Percentiles rank a stretch among this genome's conserved stretches.
phyloP scores from a whole-genome alignment of 305 asterid species.

The Fraxinus nigra region DNA sequence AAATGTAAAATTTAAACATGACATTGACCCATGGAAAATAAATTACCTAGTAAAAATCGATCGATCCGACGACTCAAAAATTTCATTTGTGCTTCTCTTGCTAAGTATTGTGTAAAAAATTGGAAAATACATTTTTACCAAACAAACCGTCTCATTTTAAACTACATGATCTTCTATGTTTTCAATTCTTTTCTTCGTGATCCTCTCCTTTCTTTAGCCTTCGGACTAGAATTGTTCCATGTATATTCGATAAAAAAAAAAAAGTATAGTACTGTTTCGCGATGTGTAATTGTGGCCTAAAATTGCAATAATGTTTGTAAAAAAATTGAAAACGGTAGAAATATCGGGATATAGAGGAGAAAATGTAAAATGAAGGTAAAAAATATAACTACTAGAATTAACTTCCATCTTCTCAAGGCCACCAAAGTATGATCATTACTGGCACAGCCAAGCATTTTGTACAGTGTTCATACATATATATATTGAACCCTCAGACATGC shows the following conservation, averaged over 20 bases:
- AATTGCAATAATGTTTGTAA: not conserved
- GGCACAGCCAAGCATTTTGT: not conserved
- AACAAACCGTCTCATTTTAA: not conserved
- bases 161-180: not conserved
- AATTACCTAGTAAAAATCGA: not conserved
- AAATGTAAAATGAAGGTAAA: not conserved
- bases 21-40: not conserved
- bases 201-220: not conserved
- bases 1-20: not conserved
- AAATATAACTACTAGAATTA: not conserved
- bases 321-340: not conserved
- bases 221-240: not conserved
- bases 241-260: not conserved
- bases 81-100: not conserved
- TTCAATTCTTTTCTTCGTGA: not conserved
- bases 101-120: not conserved
- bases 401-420: not conserved
- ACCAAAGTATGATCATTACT: not conserved
- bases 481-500: not conserved
- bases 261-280: not conserved
- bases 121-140: not conserved
- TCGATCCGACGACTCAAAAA: not conserved
- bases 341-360: not conserved
- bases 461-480: not conserved
- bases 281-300: not conserved